Evolutionary conservation across 371 early-diverging fungal genomes (phyloP).

Genomic region (Actinomucor elegans): DNA sequence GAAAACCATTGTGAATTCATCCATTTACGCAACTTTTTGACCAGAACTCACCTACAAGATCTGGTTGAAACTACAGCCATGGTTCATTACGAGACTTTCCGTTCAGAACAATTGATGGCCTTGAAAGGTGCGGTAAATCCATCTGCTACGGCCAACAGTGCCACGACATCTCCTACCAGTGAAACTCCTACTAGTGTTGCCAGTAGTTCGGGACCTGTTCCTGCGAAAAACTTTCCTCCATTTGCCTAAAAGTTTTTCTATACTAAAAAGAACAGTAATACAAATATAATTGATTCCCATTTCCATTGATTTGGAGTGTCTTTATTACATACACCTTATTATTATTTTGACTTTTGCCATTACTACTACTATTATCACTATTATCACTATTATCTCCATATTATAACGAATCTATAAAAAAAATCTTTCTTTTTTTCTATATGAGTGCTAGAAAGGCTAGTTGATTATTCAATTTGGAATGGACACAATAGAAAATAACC

Average conservation of each 20-base stretch:
- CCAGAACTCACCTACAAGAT: constrained; percentile 83
- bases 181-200: constrained; percentile 13
- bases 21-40: constrained; percentile 85
- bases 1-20: constrained; percentile 77
- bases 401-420: no score
- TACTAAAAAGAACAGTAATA: not conserved
- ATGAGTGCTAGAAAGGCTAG: no score
- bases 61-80: constrained; percentile 85
- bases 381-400: no score
- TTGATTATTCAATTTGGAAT: no score
- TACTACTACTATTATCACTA: no score
- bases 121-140: constrained; percentile 65
- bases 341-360: no score
- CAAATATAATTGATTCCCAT: not conserved
- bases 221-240: constrained; percentile 31
- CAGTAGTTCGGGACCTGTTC: constrained; percentile 1
- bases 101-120: constrained; percentile 82
- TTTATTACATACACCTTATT: no score
- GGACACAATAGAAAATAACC: no score
- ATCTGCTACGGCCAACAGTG: not conserved
- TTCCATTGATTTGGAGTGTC: no score
- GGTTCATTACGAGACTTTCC: constrained; percentile 90
- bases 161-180: constrained; percentile 12
- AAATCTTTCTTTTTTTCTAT: no score
- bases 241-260: constrained; percentile 24